These are phyloP conservation scores for Thermomucor indicae-seudaticae DNA, from an alignment of 371 early-diverging fungal species.

Conservation along the genomic window DNA sequence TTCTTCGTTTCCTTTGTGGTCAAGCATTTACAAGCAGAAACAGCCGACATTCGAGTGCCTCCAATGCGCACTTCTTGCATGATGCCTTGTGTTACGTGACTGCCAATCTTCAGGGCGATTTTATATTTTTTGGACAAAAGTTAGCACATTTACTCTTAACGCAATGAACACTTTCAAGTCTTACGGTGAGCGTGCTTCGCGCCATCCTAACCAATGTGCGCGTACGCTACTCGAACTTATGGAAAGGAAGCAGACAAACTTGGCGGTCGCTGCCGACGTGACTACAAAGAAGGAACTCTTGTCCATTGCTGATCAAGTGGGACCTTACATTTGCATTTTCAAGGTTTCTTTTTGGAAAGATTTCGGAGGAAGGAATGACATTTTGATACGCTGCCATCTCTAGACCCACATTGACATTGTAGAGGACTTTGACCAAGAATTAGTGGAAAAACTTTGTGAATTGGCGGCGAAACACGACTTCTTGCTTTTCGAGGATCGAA, in stretches of 20 bases:
- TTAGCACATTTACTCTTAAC: no score
- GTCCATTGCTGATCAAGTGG: constrained; percentile 80
- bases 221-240: constrained; percentile 75
- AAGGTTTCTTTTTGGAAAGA: constrained; percentile 57
- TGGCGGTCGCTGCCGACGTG: constrained; percentile 90
- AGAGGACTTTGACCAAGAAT: constrained; percentile 84
- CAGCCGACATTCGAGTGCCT: no score
- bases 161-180: constrained; percentile 46
- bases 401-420: constrained; percentile 95
- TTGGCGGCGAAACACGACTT: constrained; percentile 88
- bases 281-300: constrained; percentile 83
- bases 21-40: no score
- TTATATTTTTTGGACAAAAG: no score
- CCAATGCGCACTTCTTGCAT: no score
- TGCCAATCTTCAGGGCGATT: no score
- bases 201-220: constrained; percentile 67
- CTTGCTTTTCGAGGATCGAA: constrained; percentile 96
- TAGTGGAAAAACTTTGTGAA: constrained; percentile 65
- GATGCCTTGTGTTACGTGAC: no score
- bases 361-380: background rate
- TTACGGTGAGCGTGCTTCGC: constrained; percentile 51
- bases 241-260: constrained; percentile 88
- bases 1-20: no score
- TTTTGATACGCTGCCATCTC: background rate
- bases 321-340: constrained; percentile 91